phyloP scores from a whole-genome alignment of 2,329 filamentous ascomycete genomes.

The Fonsecaea pedrosoi region DNA sequence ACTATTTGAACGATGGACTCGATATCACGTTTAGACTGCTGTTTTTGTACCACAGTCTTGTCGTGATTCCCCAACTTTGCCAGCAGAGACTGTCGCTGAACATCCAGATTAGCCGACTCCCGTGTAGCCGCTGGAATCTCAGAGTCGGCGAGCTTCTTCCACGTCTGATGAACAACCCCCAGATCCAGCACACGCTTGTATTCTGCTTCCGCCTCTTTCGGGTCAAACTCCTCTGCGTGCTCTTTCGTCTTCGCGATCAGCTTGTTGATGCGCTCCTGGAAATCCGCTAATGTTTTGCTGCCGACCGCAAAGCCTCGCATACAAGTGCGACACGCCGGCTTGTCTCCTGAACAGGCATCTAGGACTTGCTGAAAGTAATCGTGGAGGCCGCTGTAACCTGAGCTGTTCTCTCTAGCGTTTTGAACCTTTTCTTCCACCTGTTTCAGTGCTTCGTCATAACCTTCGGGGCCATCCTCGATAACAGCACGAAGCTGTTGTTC shows the following conservation, averaged over 20 bases:
- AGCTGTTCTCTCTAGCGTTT: slow-evolving; percentile 66
- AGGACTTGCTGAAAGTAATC: slow-evolving; percentile 75
- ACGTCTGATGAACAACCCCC: slow-evolving; percentile 74
- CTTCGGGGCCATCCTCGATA: slow-evolving; percentile 58
- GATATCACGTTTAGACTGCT: slow-evolving; percentile 72
- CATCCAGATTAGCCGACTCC: slow-evolving; percentile 67
- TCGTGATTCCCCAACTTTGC: slow-evolving; percentile 72
- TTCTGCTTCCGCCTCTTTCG: slow-evolving; percentile 67
- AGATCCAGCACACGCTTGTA: slow-evolving; percentile 68
- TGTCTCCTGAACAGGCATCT: slow-evolving; percentile 56
- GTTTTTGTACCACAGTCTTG: slow-evolving; percentile 64
- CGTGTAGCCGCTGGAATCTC: slow-evolving; percentile 74
- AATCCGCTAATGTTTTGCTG: slow-evolving; percentile 65
- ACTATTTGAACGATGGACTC: slow-evolving; percentile 80
- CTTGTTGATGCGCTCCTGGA: slow-evolving; percentile 71
- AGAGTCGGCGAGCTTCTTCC: slow-evolving; percentile 67
- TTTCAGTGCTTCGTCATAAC: slow-evolving; percentile 60
- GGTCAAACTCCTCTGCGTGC: slow-evolving; percentile 60
- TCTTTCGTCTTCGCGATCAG: slow-evolving; percentile 59
- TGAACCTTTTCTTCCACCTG: slow-evolving; percentile 61
- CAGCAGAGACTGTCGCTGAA: slow-evolving; percentile 66
- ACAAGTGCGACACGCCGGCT: slow-evolving; percentile 79
- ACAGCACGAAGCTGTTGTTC: slow-evolving; percentile 68
- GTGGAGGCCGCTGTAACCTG: slow-evolving; percentile 70
- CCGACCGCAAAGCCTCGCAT: slow-evolving; percentile 68